A percentile compares a stretch with the other conserved stretches of the same genome.
Conservation (phyloP, 192 early-diverging fungal species). For the Coemansia nantahalensis region DNA sequence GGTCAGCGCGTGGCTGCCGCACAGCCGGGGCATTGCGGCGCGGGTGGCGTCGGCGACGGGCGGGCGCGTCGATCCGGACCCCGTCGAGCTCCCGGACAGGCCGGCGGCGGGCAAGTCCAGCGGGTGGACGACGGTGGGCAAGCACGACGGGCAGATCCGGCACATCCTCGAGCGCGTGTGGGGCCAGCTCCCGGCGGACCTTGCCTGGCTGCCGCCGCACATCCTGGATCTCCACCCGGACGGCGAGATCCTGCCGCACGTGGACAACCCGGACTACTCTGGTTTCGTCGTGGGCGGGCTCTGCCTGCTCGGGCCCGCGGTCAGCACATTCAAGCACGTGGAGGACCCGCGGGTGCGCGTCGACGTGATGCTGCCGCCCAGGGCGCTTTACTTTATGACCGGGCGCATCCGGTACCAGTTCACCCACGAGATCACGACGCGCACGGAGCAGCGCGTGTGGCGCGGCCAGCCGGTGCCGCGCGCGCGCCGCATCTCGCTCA, state of each 20-base stretch:
- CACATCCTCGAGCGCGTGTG: conserved; percentile 60
- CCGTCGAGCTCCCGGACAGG: conserved; percentile 37
- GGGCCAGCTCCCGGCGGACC: conserved; percentile 53
- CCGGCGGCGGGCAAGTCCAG: conserved; percentile 13
- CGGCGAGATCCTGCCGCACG: conserved; percentile 76
- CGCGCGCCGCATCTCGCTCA: conserved; percentile 68
- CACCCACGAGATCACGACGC: conserved; percentile 73
- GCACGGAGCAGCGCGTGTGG: conserved; percentile 53
- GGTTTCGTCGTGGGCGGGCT: conserved; percentile 73
- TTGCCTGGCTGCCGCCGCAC: conserved; percentile 73
- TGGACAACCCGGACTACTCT: conserved; percentile 79
- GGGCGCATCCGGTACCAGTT: conserved; percentile 68
- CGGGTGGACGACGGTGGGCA: conserved; percentile 52
- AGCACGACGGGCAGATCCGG: conserved; percentile 46
- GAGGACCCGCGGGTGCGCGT: conserved; percentile 59
- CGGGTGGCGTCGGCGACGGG: conserved; percentile 29
- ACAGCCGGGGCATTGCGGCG: conserved; percentile 21
- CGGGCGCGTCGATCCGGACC: conserved; percentile 24
- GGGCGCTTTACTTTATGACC: conserved; percentile 74
- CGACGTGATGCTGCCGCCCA: conserved; percentile 61
- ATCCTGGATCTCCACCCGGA: conserved; percentile 71
- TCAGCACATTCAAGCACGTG: conserved; percentile 68
- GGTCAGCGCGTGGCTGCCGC: conserved; percentile 62
- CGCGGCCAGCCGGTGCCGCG: conserved; percentile 54
- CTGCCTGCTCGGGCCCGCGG: conserved; percentile 67